Evolutionary conservation across 2,329 filamentous ascomycete genomes (phyloP).

Genomic region (Fusarium chaquense): DNA sequence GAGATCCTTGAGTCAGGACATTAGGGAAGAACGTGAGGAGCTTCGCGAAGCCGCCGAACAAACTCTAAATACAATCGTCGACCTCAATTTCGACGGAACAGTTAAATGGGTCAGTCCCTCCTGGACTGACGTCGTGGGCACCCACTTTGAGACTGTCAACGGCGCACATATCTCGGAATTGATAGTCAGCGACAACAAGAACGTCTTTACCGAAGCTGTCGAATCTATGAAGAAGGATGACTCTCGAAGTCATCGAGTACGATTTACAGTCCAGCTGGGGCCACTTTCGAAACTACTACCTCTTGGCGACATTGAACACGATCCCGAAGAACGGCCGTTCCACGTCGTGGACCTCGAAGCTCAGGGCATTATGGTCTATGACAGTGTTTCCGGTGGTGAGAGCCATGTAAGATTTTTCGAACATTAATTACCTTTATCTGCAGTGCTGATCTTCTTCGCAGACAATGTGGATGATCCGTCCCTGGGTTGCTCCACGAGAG

Average conservation of each 20-base stretch:
- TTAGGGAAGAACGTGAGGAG: slow-evolving; percentile 92
- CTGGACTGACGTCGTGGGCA: slow-evolving; percentile 93
- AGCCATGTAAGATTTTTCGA: slow-evolving; percentile 79
- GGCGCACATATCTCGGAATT: slow-evolving; percentile 84
- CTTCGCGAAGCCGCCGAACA: slow-evolving; percentile 95
- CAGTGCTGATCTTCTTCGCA: slow-evolving; percentile 56
- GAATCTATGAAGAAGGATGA: slow-evolving; percentile 94
- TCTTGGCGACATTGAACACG: slow-evolving; percentile 56
- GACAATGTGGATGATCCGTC: slow-evolving; percentile 99
- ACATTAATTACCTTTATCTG: background rate
- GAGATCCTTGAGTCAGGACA: slow-evolving; percentile 84
- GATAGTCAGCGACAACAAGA: slow-evolving; percentile 80
- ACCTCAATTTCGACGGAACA: slow-evolving; percentile 88
- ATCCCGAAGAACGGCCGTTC: slow-evolving; percentile 52
- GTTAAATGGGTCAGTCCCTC: slow-evolving; percentile 97
- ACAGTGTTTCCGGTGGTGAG: slow-evolving; percentile 84
- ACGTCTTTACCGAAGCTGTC: slow-evolving; percentile 83
- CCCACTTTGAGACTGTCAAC: slow-evolving; percentile 76
- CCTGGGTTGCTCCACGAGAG: slow-evolving; percentile 87
- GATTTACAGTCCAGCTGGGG: slow-evolving; percentile 79
- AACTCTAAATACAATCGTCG: slow-evolving; percentile 95
- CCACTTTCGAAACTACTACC: slow-evolving; percentile 74
- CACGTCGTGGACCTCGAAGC: slow-evolving; percentile 84
- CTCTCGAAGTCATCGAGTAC: slow-evolving; percentile 89
- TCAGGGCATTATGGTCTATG: slow-evolving; percentile 98